A percentile compares a stretch with the other conserved stretches of the same genome.
Evolutionary conservation across 2,329 filamentous ascomycete genomes (phyloP).

Genomic region (Grosmannia clavigera): DNA sequence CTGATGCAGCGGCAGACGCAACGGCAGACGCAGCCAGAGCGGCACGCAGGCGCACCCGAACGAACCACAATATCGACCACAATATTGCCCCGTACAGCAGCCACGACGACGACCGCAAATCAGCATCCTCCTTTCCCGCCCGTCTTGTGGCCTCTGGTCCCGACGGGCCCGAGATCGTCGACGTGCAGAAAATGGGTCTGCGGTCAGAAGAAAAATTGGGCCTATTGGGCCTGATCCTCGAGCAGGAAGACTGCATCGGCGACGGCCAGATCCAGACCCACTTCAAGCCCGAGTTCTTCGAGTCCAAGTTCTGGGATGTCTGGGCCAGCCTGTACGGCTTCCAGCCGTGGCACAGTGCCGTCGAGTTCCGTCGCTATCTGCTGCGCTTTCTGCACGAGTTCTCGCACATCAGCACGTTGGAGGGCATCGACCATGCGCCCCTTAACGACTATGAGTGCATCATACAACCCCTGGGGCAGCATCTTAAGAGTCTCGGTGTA

Average conservation of each 20-base stretch:
- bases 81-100: background rate
- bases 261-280: slow-evolving; percentile 11
- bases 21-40: background rate
- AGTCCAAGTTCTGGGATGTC: slow-evolving; percentile 20
- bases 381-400: slow-evolving; percentile 19
- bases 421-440: slow-evolving; percentile 17
- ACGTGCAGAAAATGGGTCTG: slow-evolving; percentile 16
- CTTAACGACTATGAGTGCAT: slow-evolving; percentile 20
- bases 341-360: slow-evolving; percentile 20
- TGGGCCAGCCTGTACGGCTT: slow-evolving; percentile 20
- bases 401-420: slow-evolving; percentile 15
- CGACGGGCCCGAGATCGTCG: slow-evolving; percentile 14
- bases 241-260: slow-evolving; percentile 5
- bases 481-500: slow-evolving; percentile 16
- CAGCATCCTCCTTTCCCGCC: slow-evolving; percentile 10
- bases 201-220: slow-evolving; percentile 13
- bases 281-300: slow-evolving; percentile 15
- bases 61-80: background rate
- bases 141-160: slow-evolving; percentile 14
- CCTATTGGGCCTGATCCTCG: slow-evolving; percentile 12
- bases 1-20: background rate
- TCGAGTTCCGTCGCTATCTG: slow-evolving; percentile 19
- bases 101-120: slow-evolving; percentile 3
- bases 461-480: slow-evolving; percentile 16
- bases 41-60: background rate